Base-by-base conservation (phyloP, 2,329 filamentous ascomycete species). In the Chaetomiaceae sp. region DNA sequence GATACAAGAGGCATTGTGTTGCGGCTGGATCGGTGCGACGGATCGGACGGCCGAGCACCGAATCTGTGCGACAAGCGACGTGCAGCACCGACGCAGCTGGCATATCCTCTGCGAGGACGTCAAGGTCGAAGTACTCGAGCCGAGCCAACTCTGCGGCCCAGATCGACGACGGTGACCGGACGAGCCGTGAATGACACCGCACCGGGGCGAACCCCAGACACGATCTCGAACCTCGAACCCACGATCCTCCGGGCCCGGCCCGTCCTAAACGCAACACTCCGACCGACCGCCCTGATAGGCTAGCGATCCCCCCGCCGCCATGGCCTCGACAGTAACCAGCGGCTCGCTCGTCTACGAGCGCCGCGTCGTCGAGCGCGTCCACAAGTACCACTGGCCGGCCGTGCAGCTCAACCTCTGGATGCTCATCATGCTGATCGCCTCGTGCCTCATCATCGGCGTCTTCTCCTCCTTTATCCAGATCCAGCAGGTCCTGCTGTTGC, bases 351-450 rank as follows among this genome's bases (percentile, higher is more conserved):
- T 73, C 53, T 73, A 75, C 66, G 69, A 73, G 54, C 72, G 73
- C 39, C 72, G 71, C 51, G 61, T 72, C 36, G 46, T 59, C 51
- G 57, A 72, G 56, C 74, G 73, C 59, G 67, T 83, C 4, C 79
- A 80, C 64, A 78, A 77, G 38, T 87, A 87, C 73, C 82, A 83
- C 71, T 87, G 84, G 84, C 84, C 84, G 17, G 80, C 81, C n/a
- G 68, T 82, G 51, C 80, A 84, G 68, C 75, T 87, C 54, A 85
- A 85, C 64, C 69, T 86, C 47, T 86, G 84, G 82, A 81, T 87
- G 64, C 72, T 87, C 46, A 72, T 85, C 60, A 85, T 87, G 78
- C 71, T 87, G 11, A 72, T 82, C 4, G 76, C 81, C 1, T 77
- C 80, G 5, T 72, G 75, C 50, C 77, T 76, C 49, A 79, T 85